phyloP scores from a whole-genome alignment of 306 rosid species.

The Delonix regia region DNA sequence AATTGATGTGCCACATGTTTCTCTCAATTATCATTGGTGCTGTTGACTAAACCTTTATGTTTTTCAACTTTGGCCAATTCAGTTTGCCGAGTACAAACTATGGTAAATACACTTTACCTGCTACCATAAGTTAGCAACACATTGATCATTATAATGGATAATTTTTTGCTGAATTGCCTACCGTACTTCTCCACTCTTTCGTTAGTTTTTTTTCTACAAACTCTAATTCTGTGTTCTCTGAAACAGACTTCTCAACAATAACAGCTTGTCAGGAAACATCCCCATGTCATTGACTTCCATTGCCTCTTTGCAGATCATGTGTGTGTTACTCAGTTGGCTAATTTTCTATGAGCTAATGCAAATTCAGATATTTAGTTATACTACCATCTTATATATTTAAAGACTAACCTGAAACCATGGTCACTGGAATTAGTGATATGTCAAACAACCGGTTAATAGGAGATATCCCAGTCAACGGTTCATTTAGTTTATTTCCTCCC shows the following conservation, averaged over 20 bases:
- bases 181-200: neutral
- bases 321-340: constrained; percentile 45
- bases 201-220: neutral
- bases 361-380: neutral
- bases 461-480: constrained; percentile 66
- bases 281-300: constrained; percentile 59
- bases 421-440: constrained; percentile 69
- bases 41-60: too few relatives aligned
- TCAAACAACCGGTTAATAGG: constrained; percentile 69
- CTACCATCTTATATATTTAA: neutral
- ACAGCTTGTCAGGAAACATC: constrained; percentile 68
- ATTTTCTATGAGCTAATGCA: constrained; percentile 15
- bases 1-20: too few relatives aligned
- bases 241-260: constrained; percentile 29
- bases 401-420: constrained; percentile 27
- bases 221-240: neutral
- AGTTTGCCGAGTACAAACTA: neutral
- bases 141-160: too few relatives aligned
- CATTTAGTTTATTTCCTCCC: constrained; percentile 76
- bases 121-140: too few relatives aligned
- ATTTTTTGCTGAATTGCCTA: neutral
- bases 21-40: too few relatives aligned
- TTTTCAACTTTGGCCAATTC: neutral
- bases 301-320: constrained; percentile 77
- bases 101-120: neutral